phyloP scores from a whole-genome alignment of 140 eudicot genomes.

The Ambrosia hybrid region DNA sequence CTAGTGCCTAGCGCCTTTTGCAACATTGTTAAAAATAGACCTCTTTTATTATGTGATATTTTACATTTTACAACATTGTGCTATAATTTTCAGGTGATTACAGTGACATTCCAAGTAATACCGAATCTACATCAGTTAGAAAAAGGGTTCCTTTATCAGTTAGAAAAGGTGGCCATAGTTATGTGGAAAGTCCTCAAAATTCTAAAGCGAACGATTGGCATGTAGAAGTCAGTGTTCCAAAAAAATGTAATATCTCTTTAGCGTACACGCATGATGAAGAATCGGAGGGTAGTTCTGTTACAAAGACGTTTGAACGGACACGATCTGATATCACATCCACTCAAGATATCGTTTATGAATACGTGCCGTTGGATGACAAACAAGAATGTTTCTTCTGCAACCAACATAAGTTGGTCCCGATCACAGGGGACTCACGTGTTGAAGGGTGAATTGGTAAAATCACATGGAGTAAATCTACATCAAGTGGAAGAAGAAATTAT shows the following conservation, averaged over 20 bases:
- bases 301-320: conserved; percentile 59
- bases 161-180: conserved; percentile 50
- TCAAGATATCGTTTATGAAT: conserved; percentile 60
- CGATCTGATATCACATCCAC: conserved; percentile 52
- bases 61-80: conserved; percentile 27
- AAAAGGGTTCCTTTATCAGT: conserved; percentile 59
- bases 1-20: too few relatives aligned
- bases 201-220: conserved; percentile 69
- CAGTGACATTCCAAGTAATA: conserved; percentile 54
- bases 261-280: conserved; percentile 61
- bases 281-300: conserved; percentile 74
- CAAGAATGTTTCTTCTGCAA: conserved; percentile 67
- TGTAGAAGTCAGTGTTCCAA: conserved; percentile 72
- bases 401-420: conserved; percentile 41
- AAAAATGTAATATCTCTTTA: conserved; percentile 39
- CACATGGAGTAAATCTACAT: conserved; percentile 34
- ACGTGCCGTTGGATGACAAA: conserved; percentile 73
- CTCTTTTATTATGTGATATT: background rate
- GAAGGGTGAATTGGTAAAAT: conserved; percentile 40
- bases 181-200: conserved; percentile 42
- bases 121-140: conserved; percentile 49
- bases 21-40: too few relatives aligned
- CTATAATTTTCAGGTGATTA: conserved; percentile 56
- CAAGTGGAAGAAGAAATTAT: conserved; percentile 49
- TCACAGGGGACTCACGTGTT: conserved; percentile 19